Base-by-base conservation (phyloP, 805 yeast species). In the Kazachstania bromeliacearum region DNA sequence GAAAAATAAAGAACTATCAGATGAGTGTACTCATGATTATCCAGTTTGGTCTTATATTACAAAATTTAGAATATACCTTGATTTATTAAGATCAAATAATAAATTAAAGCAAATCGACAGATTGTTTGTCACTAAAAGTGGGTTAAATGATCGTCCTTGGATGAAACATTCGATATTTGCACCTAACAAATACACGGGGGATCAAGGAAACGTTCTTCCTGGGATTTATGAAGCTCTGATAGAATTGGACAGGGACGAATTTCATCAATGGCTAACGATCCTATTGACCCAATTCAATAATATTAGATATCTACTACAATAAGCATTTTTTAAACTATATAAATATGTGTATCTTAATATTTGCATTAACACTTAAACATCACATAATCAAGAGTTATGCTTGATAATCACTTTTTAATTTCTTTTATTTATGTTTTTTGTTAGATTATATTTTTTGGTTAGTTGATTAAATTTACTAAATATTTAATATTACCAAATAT, bases 41-140 rank as follows among this genome's bases (percentile, higher is more conserved):
- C 87, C 96, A 1, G 81, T 95, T 87, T 85, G 79, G 62, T 65
- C 70, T 43, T 60, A 70, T 35, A 69, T 66, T 44, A 70, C 66
- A 44, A 85, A 85, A 55, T 50, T 83, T 25, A 67, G 62, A 34
- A 64, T 77, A 4, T 78, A 76, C 34, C 69, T 79, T 12, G 69
- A 70, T 37, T 63, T 79, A 38, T 71, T 78, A 38, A 53, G 71
- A 20, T 59, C 73, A 5, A 78, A 79, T 44, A 60, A 63, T 36
- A 73, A 71, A 46, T 50, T 77, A 20, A 63, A 69, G n/a, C 64
- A 69, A 37, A 57, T 78, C 20, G 83, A 79, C 51, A 61, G 76
- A 38, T 51, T 72, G 47, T 77, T 77, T 46, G 50, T 77, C 20
- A 54, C 67, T 38, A 55, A 57, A 7, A 47, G 63, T 10, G 76